Percentiles rank a stretch among this genome's conserved stretches.
Conservation (phyloP, 345 rosid species). For the Limnanthes douglasii region DNA sequence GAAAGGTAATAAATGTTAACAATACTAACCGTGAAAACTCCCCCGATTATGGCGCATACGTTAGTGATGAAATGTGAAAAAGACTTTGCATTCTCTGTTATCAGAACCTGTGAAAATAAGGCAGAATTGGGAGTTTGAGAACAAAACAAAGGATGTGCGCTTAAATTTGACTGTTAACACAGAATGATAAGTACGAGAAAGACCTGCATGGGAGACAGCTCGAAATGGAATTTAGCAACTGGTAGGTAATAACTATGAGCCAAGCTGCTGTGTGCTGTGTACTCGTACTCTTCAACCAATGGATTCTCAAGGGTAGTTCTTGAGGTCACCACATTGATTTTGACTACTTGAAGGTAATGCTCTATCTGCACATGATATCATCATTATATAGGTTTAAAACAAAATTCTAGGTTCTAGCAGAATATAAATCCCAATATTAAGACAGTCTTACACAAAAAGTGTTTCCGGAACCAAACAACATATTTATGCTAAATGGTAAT, state of each 20-base stretch:
- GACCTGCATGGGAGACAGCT: constrained; percentile 99
- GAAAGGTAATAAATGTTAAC: no score
- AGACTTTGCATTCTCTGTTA: constrained; percentile 68
- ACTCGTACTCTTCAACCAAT: constrained; percentile 75
- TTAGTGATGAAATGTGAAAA: constrained; percentile 93
- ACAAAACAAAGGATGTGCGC: neutral
- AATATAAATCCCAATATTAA: no score
- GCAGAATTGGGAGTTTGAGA: neutral
- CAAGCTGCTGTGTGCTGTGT: constrained; percentile 93
- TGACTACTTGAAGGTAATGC: constrained; percentile 92
- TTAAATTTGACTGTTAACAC: neutral
- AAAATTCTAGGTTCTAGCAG: no score
- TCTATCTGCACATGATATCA: constrained; percentile 49
- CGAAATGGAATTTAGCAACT: constrained; percentile 77
- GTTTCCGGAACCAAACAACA: no score
- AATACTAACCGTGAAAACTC: constrained; percentile 88
- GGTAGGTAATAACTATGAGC: constrained; percentile 62
- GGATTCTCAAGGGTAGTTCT: constrained; percentile 24
- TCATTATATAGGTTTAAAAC: neutral
- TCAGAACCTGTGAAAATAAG: constrained; percentile 38
- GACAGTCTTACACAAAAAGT: no score
- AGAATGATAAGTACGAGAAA: constrained; percentile 3
- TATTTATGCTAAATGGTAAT: no score
- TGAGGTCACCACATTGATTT: constrained; percentile 66
- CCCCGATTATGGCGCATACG: constrained; percentile 92